Percentiles rank a stretch among this genome's conserved stretches.
phyloP scores from a whole-genome alignment of 192 early-diverging fungal species.

The Coemansia sp. region DNA sequence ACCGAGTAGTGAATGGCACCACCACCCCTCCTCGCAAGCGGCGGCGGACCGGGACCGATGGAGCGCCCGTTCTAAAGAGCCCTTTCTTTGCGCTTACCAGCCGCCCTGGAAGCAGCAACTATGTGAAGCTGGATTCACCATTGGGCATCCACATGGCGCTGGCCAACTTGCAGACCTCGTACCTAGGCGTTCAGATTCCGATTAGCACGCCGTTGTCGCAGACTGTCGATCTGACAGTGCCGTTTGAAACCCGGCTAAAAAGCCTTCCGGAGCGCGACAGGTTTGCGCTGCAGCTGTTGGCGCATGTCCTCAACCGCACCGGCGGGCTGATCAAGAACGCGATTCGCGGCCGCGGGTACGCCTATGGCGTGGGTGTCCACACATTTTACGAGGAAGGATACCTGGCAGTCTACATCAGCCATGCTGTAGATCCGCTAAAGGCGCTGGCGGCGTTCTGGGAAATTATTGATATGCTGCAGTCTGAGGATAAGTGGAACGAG shows the following conservation, averaged over 20 bases:
- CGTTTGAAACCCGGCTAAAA: slow-evolving; percentile 26
- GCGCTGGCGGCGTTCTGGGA: slow-evolving; percentile 40
- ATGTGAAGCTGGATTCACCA: slow-evolving; percentile 11
- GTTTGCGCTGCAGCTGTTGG: slow-evolving; percentile 45
- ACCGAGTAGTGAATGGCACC: background rate
- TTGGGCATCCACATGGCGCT: slow-evolving; percentile 34
- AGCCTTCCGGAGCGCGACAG: slow-evolving; percentile 25
- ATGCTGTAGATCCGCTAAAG: slow-evolving; percentile 40
- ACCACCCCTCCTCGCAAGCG: slow-evolving; percentile 25
- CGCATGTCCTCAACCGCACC: slow-evolving; percentile 64
- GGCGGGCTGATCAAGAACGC: slow-evolving; percentile 83
- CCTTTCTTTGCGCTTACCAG: background rate
- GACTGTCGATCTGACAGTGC: background rate
- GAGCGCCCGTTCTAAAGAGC: background rate
- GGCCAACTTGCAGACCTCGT: slow-evolving; percentile 33
- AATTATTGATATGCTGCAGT: slow-evolving; percentile 14
- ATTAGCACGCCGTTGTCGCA: slow-evolving; percentile 1
- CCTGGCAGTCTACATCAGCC: slow-evolving; percentile 46
- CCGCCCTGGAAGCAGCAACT: slow-evolving; percentile 18
- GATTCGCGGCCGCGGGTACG: slow-evolving; percentile 71
- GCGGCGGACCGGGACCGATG: slow-evolving; percentile 5
- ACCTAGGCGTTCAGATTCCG: slow-evolving; percentile 41
- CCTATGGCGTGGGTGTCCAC: slow-evolving; percentile 60
- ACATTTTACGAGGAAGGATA: slow-evolving; percentile 16
- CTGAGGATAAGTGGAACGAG: slow-evolving; percentile 28